These are phyloP conservation scores for Pseudovirgaria hyperparasitica DNA, from an alignment of 2,329 filamentous ascomycete genomes.

Conservation along the genomic window DNA sequence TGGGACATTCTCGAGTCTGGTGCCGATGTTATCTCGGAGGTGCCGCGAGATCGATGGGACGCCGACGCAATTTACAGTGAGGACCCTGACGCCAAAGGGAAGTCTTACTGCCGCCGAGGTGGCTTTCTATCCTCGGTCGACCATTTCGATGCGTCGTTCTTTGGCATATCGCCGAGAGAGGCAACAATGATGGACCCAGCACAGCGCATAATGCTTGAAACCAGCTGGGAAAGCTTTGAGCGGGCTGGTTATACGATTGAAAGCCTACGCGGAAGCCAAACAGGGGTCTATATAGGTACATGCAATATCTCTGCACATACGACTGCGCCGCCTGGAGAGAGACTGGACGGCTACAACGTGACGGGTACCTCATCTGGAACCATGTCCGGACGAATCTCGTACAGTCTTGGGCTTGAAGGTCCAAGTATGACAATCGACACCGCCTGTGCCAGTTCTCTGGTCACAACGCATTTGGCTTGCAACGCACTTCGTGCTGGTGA, in stretches of 20 bases:
- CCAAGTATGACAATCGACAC: slow-evolving; percentile 15
- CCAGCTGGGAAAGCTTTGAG: slow-evolving; percentile 17
- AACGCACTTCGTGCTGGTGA: slow-evolving; percentile 1
- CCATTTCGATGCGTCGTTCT: slow-evolving; percentile 16
- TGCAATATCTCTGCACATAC: too few species aligned
- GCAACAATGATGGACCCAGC: slow-evolving; percentile 16
- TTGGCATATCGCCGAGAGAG: slow-evolving; percentile 18
- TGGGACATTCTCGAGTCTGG: slow-evolving; percentile 18
- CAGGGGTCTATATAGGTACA: background rate
- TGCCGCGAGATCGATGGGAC: slow-evolving; percentile 18
- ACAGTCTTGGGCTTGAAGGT: slow-evolving; percentile 7
- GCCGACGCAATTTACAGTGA: slow-evolving; percentile 7
- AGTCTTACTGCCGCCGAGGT: slow-evolving; percentile 4
- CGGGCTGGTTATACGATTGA: slow-evolving; percentile 8
- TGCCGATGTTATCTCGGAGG: slow-evolving; percentile 12
- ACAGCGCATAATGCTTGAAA: slow-evolving; percentile 13
- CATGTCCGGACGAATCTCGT: slow-evolving; percentile 3
- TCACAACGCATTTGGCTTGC: slow-evolving; percentile 10
- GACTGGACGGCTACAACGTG: too few species aligned
- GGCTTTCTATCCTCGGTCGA: slow-evolving; percentile 9
- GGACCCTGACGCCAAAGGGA: slow-evolving; percentile 1
- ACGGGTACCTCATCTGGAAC: background rate
- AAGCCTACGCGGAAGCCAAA: background rate
- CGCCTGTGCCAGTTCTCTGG: slow-evolving; percentile 13
- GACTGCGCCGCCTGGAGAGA: too few species aligned